Evolutionary conservation across 495 filamentous ascomycete genomes (phyloP).

Genomic region (Lophium mytilinum): DNA sequence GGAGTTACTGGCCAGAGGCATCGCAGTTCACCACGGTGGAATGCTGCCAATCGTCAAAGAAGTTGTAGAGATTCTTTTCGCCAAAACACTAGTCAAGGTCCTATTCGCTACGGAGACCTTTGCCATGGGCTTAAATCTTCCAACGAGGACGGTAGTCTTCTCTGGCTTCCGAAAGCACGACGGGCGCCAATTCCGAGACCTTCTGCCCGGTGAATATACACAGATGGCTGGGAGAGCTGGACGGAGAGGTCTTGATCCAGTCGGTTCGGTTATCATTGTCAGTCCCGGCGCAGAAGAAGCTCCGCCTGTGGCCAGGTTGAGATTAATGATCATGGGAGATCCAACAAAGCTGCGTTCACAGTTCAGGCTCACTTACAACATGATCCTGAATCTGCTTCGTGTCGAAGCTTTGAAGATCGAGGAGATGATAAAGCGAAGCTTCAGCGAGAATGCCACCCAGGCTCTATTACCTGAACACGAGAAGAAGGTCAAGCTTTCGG

Average conservation of each 20-base stretch:
- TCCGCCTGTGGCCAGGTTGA: conserved; percentile 68
- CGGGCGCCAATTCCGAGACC: conserved; percentile 80
- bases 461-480: conserved; percentile 91
- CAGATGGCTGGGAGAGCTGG: conserved; percentile 97
- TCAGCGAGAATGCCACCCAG: conserved; percentile 98
- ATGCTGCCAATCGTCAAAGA: conserved; percentile 96
- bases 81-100: conserved; percentile 87
- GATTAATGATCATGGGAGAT: conserved; percentile 92
- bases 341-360: conserved; percentile 93
- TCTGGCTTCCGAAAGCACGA: conserved; percentile 96
- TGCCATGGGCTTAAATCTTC: conserved; percentile 94
- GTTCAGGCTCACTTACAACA: conserved; percentile 96
- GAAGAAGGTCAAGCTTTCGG: conserved; percentile 84
- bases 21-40: conserved; percentile 95
- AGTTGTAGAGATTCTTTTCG: conserved; percentile 93
- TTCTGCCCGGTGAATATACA: conserved; percentile 92
- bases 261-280: conserved; percentile 90
- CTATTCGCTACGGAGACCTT: conserved; percentile 98
- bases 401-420: conserved; percentile 98
- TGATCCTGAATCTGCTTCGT: conserved; percentile 92
- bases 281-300: conserved; percentile 77
- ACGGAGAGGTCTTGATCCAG: conserved; percentile 80
- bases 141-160: conserved; percentile 93
- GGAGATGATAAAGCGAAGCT: conserved; percentile 99
- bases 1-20: conserved; percentile 77